These are phyloP conservation scores for Yamadazyma mexicana DNA, from an alignment of 1,139 yeast genomes.

Conservation along the genomic window DNA sequence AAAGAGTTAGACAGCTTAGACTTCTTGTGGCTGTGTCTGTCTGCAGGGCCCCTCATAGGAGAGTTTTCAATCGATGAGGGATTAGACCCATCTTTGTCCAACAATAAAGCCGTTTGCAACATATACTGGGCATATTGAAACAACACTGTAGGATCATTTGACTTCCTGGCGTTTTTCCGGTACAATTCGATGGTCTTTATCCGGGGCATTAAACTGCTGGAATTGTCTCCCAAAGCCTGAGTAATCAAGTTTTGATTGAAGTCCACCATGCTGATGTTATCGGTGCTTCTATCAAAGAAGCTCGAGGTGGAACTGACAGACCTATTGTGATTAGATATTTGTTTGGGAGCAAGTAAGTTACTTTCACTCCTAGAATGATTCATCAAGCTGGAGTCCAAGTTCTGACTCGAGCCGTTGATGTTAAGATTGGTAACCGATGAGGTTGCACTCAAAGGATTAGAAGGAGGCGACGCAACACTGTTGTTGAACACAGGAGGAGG, in stretches of 20 bases:
- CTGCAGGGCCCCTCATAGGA: conserved; percentile 22
- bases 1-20: conserved; percentile 23
- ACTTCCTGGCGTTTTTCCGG: conserved; percentile 78
- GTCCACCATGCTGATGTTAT: conserved; percentile 38
- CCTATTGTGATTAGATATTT: conserved; percentile 31
- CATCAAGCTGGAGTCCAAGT: conserved; percentile 1
- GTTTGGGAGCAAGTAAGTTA: conserved; percentile 23
- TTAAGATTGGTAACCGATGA: conserved; percentile 43
- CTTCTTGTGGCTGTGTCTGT: conserved; percentile 11
- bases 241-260: conserved; percentile 43
- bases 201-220: conserved; percentile 64
- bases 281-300: conserved; percentile 30
- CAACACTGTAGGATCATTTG: conserved; percentile 81
- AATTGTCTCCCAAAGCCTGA: conserved; percentile 56
- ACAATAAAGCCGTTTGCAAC: conserved; percentile 77
- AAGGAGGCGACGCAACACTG: conserved; percentile 26
- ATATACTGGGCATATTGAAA: conserved; percentile 91
- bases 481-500: conserved; percentile 10
- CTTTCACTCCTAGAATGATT: conserved; percentile 30
- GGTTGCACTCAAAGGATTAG: conserved; percentile 35
- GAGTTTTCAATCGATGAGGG: conserved; percentile 24
- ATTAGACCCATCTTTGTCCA: conserved; percentile 31
- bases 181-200: conserved; percentile 86
- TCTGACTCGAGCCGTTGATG: conserved; percentile 15
- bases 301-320: conserved; percentile 44